phyloP scores from a whole-genome alignment of 148 eudicot genomes.

The Vaccinium macrocarpon region DNA sequence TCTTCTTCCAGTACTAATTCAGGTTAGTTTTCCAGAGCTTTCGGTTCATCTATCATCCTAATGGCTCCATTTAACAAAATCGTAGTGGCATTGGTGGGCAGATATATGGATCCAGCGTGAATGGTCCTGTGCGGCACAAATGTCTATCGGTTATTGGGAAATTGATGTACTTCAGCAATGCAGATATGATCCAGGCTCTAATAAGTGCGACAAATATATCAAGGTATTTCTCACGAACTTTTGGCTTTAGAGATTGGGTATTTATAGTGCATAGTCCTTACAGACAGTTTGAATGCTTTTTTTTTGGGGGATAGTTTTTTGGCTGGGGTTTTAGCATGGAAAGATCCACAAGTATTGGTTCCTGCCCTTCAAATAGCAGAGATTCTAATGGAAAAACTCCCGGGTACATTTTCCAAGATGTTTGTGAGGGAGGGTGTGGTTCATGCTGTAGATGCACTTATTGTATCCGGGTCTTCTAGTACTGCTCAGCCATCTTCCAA shows the following conservation, averaged over 20 bases:
- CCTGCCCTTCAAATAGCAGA: constrained; percentile 98
- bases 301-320: constrained; percentile 56
- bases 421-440: constrained; percentile 97
- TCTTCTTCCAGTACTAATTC: constrained; percentile 90
- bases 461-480: constrained; percentile 41
- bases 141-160: constrained; percentile 94
- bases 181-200: constrained; percentile 79
- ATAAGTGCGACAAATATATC: constrained; percentile 71
- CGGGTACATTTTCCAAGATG: constrained; percentile 84
- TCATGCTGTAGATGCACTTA: constrained; percentile 86
- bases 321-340: constrained; percentile 97
- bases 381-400: constrained; percentile 94
- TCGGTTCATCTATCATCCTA: not conserved
- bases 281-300: not conserved
- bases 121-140: constrained; percentile 95
- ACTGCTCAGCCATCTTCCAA: constrained; percentile 34
- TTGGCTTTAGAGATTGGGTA: not conserved
- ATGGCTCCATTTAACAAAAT: constrained; percentile 3
- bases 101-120: constrained; percentile 98
- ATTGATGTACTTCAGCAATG: constrained; percentile 90
- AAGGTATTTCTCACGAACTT: constrained; percentile 42
- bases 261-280: not conserved
- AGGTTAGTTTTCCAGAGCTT: constrained; percentile 42
- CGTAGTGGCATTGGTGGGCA: constrained; percentile 27
- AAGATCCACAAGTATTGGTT: constrained; percentile 94